Conservation (phyloP, 768 basidiomycete species). For the Suillus discolor region DNA sequence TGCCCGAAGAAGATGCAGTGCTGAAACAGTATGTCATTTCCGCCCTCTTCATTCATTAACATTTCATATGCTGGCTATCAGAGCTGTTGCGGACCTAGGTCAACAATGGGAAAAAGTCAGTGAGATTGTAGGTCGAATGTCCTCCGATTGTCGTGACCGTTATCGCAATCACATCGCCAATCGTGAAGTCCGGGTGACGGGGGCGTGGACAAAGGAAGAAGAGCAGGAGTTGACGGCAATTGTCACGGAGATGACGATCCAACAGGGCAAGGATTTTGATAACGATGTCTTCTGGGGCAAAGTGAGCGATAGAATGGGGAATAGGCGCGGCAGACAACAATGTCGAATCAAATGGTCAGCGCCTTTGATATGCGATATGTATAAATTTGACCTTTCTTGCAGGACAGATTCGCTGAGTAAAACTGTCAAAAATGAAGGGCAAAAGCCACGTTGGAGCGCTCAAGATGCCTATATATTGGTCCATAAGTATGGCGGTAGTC, state of each 20-base stretch:
- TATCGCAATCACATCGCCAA: slow-evolving; percentile 82
- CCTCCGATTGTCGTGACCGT: slow-evolving; percentile 82
- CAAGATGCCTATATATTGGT: slow-evolving; percentile 81
- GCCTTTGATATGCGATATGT: neutral
- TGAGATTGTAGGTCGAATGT: slow-evolving; percentile 68
- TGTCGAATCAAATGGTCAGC: slow-evolving; percentile 85
- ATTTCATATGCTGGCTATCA: slow-evolving; percentile 29
- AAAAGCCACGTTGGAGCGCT: slow-evolving; percentile 71
- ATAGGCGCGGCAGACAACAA: slow-evolving; percentile 75
- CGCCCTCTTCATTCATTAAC: slow-evolving; percentile 5
- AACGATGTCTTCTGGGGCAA: slow-evolving; percentile 84
- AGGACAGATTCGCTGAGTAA: slow-evolving; percentile 82
- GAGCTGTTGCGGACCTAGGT: slow-evolving; percentile 70
- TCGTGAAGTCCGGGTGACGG: slow-evolving; percentile 61
- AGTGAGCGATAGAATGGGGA: slow-evolving; percentile 78
- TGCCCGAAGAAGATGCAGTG: slow-evolving; percentile 60
- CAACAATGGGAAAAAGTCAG: slow-evolving; percentile 84
- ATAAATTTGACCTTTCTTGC: slow-evolving; percentile 7
- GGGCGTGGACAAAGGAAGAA: slow-evolving; percentile 80
- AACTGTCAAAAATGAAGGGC: slow-evolving; percentile 70
- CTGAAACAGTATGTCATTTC: slow-evolving; percentile 55
- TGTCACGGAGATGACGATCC: slow-evolving; percentile 73
- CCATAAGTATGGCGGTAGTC: slow-evolving; percentile 59
- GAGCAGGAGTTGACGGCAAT: slow-evolving; percentile 75
- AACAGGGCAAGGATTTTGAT: slow-evolving; percentile 71